Base-by-base conservation (phyloP, 768 basidiomycete species). In the Leccinum subgranulosum region DNA sequence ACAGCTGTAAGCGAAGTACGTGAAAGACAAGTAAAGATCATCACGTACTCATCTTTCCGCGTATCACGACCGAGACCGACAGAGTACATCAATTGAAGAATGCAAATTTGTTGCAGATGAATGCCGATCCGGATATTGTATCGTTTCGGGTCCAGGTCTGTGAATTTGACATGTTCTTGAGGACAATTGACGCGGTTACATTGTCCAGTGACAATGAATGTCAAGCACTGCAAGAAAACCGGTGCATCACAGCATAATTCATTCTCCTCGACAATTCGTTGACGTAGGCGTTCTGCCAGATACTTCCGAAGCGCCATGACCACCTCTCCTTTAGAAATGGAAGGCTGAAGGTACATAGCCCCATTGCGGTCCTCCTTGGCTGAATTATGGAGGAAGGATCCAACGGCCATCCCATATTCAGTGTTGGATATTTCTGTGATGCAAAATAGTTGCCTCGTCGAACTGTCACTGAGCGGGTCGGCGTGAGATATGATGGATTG, bases 51-150 rank as follows among this genome's bases (percentile, higher is more conserved):
- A 14, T 55, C 28, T 7, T 21, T 47, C 15, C 15, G 46, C n/a
- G 41, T 19, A 41, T 41, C n/a, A 19, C 10, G 41, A 11, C 41
- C 10, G 41, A 4, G 9, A n/a, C n/a, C 19, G 7, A 60, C 63
- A 0, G 63, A 69, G 19, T 63, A 67, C 60, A 65, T 62, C 8
- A 59, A 61, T 27, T 81, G 74, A 43, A 79, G 72, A 15, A 85
- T 80, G 49, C 74, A 61, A 2, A 85, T 77, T 50, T 84, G 81
- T 48, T 77, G 76, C 2, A 86, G 56, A 60, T 81, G 77, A 28
- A 81, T 64, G 4, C 75, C 68, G 7, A 84, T 66, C 12, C 77
- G 76, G 19, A 63, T 23, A 45, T 80, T 79, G 50, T 77, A 84
- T 62, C 70, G 73, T n/a, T 61, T 61, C 2, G 65, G 33, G 33